phyloP scores from a whole-genome alignment of 495 filamentous ascomycete species.

The Rhypophila decipiens region DNA sequence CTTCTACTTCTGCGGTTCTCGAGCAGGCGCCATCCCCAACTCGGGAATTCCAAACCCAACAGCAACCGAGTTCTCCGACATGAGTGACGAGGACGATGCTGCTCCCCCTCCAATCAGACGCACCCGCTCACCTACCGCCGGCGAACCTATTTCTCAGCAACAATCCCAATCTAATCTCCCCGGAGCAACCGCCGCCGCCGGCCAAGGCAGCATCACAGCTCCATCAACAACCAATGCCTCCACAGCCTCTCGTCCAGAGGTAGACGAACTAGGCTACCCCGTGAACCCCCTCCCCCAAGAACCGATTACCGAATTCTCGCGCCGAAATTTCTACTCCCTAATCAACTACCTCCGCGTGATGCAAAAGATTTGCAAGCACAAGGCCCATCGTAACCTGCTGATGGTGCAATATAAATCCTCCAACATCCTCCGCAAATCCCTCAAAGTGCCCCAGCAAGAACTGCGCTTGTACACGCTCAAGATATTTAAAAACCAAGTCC shows the following conservation, averaged over 20 bases:
- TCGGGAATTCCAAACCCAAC: constrained; percentile 15
- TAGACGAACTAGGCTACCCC: constrained; percentile 83
- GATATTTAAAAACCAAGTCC: constrained; percentile 95
- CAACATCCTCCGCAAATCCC: constrained; percentile 77
- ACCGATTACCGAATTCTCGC: constrained; percentile 84
- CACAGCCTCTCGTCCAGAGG: constrained; percentile 60
- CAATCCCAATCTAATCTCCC: not conserved
- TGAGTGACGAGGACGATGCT: constrained; percentile 41
- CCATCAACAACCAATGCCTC: constrained; percentile 7
- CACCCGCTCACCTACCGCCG: constrained; percentile 38
- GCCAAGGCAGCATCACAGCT: not conserved
- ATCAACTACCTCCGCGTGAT: constrained; percentile 93
- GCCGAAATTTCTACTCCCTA: constrained; percentile 85
- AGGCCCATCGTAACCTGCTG: constrained; percentile 86
- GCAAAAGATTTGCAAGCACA: constrained; percentile 93
- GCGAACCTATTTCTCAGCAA: not conserved
- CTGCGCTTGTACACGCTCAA: constrained; percentile 93
- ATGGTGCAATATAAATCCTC: constrained; percentile 92
- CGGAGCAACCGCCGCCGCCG: not conserved
- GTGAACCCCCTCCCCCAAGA: constrained; percentile 56
- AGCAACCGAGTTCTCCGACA: constrained; percentile 20
- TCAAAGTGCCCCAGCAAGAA: constrained; percentile 83
- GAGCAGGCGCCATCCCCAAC: constrained; percentile 25
- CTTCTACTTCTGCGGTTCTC: constrained; percentile 75
- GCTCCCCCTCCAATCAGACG: constrained; percentile 72